Evolutionary conservation across 139 green algal genomes (phyloP).

Genomic region (Chlorella sp.): DNA sequence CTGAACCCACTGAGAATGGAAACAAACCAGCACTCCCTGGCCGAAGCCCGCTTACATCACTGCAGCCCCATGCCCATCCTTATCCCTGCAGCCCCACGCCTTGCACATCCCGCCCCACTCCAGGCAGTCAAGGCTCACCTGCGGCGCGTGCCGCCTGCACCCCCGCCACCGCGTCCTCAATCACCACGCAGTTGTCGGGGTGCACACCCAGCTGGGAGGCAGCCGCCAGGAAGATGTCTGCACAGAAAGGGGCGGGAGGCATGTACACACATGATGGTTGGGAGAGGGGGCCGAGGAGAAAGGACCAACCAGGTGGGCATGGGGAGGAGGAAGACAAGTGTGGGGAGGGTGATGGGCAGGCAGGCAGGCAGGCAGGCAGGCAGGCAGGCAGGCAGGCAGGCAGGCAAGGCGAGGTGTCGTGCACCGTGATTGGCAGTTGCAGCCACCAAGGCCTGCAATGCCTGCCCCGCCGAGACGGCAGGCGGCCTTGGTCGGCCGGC

Average conservation of each 20-base stretch:
- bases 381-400: too few relatives aligned
- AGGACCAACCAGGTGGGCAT: background rate
- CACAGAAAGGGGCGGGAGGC: background rate
- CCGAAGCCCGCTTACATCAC: too few relatives aligned
- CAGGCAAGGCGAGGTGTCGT: background rate
- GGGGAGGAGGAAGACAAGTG: background rate
- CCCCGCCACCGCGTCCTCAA: conserved; percentile 78
- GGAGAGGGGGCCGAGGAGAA: background rate
- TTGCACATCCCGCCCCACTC: background rate
- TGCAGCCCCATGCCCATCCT: too few relatives aligned
- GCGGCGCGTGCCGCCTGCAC: conserved; percentile 68
- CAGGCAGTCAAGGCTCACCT: conserved; percentile 31
- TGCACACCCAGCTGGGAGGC: conserved; percentile 56
- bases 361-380: too few relatives aligned
- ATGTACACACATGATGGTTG: too few relatives aligned
- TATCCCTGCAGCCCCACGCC: too few relatives aligned
- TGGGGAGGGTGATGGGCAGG: too few relatives aligned
- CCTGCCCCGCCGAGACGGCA: too few relatives aligned
- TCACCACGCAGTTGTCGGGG: conserved; percentile 70
- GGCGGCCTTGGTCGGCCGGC: too few relatives aligned
- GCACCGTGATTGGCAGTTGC: background rate
- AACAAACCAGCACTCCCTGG: too few relatives aligned
- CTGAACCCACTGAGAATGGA: too few relatives aligned
- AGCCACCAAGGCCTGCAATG: too few relatives aligned
- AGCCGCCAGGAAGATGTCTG: conserved; percentile 81